Percentiles rank a stretch among this genome's conserved stretches.
These are phyloP conservation scores for Fragilaria crotonensis DNA, from an alignment of 108 stramenopile species.

Conservation along the genomic window DNA sequence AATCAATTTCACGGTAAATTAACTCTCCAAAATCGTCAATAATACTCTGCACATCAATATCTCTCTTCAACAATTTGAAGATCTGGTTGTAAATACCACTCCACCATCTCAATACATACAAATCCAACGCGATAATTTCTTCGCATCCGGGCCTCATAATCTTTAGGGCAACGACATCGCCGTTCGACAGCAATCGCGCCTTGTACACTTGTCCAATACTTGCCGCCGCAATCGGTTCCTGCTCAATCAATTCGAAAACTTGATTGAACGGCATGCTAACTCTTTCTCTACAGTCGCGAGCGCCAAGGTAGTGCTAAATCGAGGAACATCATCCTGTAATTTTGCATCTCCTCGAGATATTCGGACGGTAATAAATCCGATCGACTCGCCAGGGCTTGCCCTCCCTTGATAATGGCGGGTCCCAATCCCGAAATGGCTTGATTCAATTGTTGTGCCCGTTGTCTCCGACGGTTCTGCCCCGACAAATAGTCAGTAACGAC, in stretches of 20 bases:
- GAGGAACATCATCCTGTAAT: slow-evolving; percentile 93
- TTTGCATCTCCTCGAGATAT: slow-evolving; percentile 93
- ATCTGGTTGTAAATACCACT: slow-evolving; percentile 76
- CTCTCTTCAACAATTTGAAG: slow-evolving; percentile 61
- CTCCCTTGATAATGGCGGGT: slow-evolving; percentile 93
- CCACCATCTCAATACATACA: slow-evolving; percentile 93
- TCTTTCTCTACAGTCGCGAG: slow-evolving; percentile 81
- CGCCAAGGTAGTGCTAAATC: slow-evolving; percentile 79
- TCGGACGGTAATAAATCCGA: slow-evolving; percentile 90
- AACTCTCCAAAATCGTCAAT: slow-evolving; percentile 96
- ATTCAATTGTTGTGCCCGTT: slow-evolving; percentile 71
- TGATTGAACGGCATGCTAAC: slow-evolving; percentile 59
- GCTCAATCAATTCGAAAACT: slow-evolving; percentile 83
- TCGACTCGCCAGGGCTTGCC: slow-evolving; percentile 86
- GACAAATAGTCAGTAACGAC: slow-evolving; percentile 66
- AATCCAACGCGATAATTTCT: slow-evolving; percentile 89
- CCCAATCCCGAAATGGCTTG: slow-evolving; percentile 77
- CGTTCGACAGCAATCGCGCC: slow-evolving; percentile 77
- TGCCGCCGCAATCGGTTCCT: slow-evolving; percentile 82
- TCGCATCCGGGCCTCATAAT: slow-evolving; percentile 93
- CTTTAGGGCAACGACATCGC: slow-evolving; percentile 87
- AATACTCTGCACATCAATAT: slow-evolving; percentile 84
- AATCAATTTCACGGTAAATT: slow-evolving; percentile 95
- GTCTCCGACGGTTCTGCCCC: slow-evolving; percentile 37
- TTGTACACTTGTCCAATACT: slow-evolving; percentile 90